These are phyloP conservation scores for Heimioporus sp. DNA, from an alignment of 768 basidiomycete genomes.

Conservation along the genomic window DNA sequence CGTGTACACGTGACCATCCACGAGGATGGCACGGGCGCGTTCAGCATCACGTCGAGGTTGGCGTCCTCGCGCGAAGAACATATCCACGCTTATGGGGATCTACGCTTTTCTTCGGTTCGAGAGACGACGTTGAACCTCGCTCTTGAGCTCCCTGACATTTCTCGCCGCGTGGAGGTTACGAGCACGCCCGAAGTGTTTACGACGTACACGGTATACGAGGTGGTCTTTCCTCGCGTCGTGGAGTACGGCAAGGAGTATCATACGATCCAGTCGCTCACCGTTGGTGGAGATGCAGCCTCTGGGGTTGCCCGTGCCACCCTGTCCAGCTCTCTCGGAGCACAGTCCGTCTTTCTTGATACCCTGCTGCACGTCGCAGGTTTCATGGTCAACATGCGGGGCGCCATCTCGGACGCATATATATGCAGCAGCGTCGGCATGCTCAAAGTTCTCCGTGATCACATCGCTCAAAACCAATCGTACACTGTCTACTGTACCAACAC, in stretches of 20 bases:
- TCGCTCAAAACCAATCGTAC: conserved; percentile 43
- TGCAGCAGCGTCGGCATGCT: conserved; percentile 55
- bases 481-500: conserved; percentile 50
- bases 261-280: conserved; percentile 52
- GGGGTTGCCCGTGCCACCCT: conserved; percentile 51
- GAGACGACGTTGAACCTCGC: conserved; percentile 38
- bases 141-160: conserved; percentile 33
- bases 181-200: conserved; percentile 47
- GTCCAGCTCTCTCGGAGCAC: conserved; percentile 39
- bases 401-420: conserved; percentile 55
- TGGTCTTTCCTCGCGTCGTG: conserved; percentile 69
- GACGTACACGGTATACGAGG: conserved; percentile 56
- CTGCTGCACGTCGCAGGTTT: conserved; percentile 71
- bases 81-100: conserved; percentile 47
- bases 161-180: conserved; percentile 30
- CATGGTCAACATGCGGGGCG: conserved; percentile 56
- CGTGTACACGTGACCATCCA: conserved; percentile 39
- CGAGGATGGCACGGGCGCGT: conserved; percentile 37
- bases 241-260: conserved; percentile 58
- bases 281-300: conserved; percentile 47
- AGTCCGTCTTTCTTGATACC: conserved; percentile 64
- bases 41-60: conserved; percentile 45
- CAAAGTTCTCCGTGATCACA: conserved; percentile 41
- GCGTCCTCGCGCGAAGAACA: conserved; percentile 31
- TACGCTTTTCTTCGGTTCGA: conserved; percentile 34